Evolutionary conservation across 2,329 filamentous ascomycete species (phyloP).

Genomic region (Blumeriella jaapii): DNA sequence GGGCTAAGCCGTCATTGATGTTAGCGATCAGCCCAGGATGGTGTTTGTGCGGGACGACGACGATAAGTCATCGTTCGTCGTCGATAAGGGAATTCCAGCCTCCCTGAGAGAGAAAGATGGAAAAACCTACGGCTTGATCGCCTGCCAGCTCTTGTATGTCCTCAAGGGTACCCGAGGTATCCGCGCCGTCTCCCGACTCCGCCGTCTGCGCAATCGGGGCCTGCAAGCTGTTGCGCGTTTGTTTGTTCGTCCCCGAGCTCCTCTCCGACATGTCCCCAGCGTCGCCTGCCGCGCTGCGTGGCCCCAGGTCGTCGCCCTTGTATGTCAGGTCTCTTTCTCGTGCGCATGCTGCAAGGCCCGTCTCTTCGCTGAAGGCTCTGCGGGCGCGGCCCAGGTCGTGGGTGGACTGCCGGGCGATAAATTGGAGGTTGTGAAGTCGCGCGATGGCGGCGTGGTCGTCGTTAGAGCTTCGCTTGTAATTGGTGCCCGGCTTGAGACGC

Average conservation of each 20-base stretch:
- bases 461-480: slow-evolving; percentile 11
- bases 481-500: slow-evolving; percentile 3
- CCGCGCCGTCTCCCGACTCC: background rate
- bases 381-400: too few relatives aligned
- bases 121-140: slow-evolving; percentile 1
- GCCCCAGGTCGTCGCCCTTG: background rate
- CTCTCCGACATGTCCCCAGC: slow-evolving; percentile 6
- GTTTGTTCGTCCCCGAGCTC: slow-evolving; percentile 5
- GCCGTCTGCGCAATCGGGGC: background rate
- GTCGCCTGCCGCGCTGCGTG: slow-evolving; percentile 1
- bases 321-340: slow-evolving; percentile 1
- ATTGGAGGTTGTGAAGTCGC: background rate
- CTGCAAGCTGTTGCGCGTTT: background rate
- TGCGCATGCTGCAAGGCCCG: slow-evolving; percentile 3
- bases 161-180: background rate
- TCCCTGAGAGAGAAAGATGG: background rate
- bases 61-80: too few relatives aligned
- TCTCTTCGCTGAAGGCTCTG: slow-evolving; percentile 3
- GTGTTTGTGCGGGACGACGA: slow-evolving; percentile 7
- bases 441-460: background rate
- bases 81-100: too few relatives aligned
- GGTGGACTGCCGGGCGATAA: too few relatives aligned
- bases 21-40: slow-evolving; percentile 4
- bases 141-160: background rate
- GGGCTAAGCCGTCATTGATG: slow-evolving; percentile 4